Conservation (phyloP, 2,329 filamentous ascomycete species). For the Furcasterigmium sp. region DNA sequence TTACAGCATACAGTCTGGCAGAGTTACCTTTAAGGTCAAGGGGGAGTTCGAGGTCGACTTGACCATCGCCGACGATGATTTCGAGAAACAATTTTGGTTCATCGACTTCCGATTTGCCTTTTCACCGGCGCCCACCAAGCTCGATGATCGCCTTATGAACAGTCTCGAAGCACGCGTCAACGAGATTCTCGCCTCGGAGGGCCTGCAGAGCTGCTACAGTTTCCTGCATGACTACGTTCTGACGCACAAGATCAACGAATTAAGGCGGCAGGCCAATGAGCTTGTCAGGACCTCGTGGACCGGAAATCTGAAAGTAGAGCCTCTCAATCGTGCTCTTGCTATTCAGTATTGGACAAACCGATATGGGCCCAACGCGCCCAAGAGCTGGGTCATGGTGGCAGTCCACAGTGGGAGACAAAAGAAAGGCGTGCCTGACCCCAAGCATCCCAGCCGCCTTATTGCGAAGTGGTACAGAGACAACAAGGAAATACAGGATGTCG, state of each 20-base stretch:
- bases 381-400: conserved; percentile 89
- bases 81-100: conserved; percentile 83
- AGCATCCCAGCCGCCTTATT: conserved; percentile 48
- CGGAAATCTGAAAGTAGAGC: conserved; percentile 70
- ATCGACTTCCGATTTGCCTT: conserved; percentile 88
- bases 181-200: conserved; percentile 60
- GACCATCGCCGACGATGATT: conserved; percentile 81
- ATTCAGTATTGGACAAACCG: conserved; percentile 86
- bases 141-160: conserved; percentile 59
- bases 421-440: conserved; percentile 30
- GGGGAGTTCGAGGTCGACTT: conserved; percentile 91
- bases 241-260: conserved; percentile 82
- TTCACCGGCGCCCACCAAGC: conserved; percentile 55
- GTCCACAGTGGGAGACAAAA: conserved; percentile 59
- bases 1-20: conserved; percentile 77
- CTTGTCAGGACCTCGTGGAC: conserved; percentile 71
- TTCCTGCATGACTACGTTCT: conserved; percentile 83
- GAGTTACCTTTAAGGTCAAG: conserved; percentile 79
- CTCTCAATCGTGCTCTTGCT: conserved; percentile 73
- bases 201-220: conserved; percentile 75
- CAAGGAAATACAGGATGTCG: conserved; percentile 64
- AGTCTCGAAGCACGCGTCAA: conserved; percentile 71
- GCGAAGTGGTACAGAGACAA: conserved; percentile 82
- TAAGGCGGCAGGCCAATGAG: conserved; percentile 70
- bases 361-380: conserved; percentile 50